A percentile compares a stretch with the other conserved stretches of the same genome.
Evolutionary conservation across 495 filamentous ascomycete genomes (phyloP).

Genomic region (Extremus antarcticus): DNA sequence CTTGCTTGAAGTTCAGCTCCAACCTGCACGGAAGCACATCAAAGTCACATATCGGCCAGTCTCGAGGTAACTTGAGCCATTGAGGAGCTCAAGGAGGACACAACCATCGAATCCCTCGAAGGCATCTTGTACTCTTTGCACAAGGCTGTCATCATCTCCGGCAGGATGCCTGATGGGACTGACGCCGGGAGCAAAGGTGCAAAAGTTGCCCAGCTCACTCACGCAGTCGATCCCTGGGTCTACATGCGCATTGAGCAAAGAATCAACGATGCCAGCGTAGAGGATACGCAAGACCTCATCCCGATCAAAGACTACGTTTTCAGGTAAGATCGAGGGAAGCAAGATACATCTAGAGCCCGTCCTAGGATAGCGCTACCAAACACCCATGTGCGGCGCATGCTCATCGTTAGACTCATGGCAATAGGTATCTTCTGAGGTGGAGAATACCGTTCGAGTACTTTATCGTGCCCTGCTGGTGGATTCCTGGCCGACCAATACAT

Average conservation of each 20-base stretch:
- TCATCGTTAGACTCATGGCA: no score
- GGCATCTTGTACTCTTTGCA: constrained; percentile 39
- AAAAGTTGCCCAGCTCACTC: constrained; percentile 40
- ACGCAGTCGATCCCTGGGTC: constrained; percentile 46
- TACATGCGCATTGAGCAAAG: constrained; percentile 38
- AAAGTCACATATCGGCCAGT: constrained; percentile 39
- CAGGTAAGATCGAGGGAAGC: constrained; percentile 54
- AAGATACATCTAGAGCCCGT: no score
- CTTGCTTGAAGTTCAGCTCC: constrained; percentile 42
- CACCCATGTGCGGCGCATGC: no score
- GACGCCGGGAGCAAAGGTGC: constrained; percentile 12
- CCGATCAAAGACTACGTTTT: constrained; percentile 51
- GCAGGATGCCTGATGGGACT: constrained; percentile 34
- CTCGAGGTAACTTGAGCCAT: constrained; percentile 33
- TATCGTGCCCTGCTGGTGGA: no score
- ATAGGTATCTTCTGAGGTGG: no score
- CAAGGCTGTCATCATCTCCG: constrained; percentile 38
- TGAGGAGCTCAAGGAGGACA: background rate
- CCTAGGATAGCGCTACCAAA: no score
- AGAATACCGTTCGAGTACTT: no score
- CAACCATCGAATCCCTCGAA: constrained; percentile 43
- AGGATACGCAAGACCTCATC: constrained; percentile 34
- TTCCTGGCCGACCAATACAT: no score
- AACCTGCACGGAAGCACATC: constrained; percentile 37
- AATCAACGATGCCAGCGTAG: constrained; percentile 13